phyloP scores from a whole-genome alignment of 129 eudicot genomes.

The Centella asiatica region DNA sequence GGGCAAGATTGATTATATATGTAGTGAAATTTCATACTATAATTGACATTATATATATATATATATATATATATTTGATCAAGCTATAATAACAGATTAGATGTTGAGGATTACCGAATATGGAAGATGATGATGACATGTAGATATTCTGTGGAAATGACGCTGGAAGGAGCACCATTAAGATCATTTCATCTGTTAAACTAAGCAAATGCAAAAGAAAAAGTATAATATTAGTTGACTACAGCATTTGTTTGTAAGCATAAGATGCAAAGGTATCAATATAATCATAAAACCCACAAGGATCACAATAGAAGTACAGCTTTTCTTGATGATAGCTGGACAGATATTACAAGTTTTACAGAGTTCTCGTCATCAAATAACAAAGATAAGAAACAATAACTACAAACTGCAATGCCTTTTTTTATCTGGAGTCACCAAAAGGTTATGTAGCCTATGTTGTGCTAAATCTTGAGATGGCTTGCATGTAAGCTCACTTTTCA shows the following conservation, averaged over 20 bases:
- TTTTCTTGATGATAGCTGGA: neutral
- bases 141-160: neutral
- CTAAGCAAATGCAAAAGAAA: neutral
- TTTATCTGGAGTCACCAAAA: too few relatives aligned
- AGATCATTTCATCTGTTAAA: neutral
- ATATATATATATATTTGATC: too few relatives aligned
- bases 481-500: too few relatives aligned
- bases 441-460: too few relatives aligned
- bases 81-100: neutral
- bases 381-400: too few relatives aligned
- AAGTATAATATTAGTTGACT: neutral
- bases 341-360: too few relatives aligned
- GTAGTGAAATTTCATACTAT: neutral
- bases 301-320: neutral
- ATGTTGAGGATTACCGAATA: neutral
- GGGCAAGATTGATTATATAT: neutral
- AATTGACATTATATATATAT: neutral
- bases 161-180: neutral
- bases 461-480: too few relatives aligned
- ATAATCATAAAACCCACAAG: neutral
- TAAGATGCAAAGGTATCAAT: neutral
- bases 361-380: too few relatives aligned
- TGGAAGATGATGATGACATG: neutral
- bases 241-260: neutral
- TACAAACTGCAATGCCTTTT: too few relatives aligned